Base-by-base conservation (phyloP, 176 grass and related monocot genomes). In the Ananas comosus region DNA sequence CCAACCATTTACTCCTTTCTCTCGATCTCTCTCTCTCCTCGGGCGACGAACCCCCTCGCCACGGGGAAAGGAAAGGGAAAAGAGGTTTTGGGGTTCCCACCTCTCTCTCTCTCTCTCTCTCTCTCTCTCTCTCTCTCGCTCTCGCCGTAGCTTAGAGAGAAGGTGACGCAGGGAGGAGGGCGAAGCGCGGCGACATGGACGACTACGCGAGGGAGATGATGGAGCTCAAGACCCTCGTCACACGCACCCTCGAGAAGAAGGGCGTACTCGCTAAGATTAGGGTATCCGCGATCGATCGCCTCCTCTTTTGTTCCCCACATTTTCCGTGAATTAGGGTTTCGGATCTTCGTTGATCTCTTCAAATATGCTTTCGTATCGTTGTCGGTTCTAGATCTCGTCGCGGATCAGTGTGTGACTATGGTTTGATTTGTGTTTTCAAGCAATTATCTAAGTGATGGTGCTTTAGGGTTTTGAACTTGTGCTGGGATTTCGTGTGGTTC, bases 221-320 rank as follows among this genome's bases (percentile, higher is more conserved):
- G 91, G 91, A 96, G 72, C 91, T 96, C 58, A 96, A 96, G 84
- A 96, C 87, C 49, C 91, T 96, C 48, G 91, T 96, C 84, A 96
- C 91, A 10, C 91, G 87, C 48, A 90, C 87, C 63, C 91, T 96
- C 61, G 91, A 96, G 84, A 96, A 96, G 91, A 96, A 96, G 78
- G 91, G 91, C 50, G 87, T 96, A 58, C 91, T 95, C 73, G 91
- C 87, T 24, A 95, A 95, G 83, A 92, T 92, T 75, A 88, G 89
- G 89, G 89, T 92, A 67, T 72, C 22, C 29, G 64, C 0, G 63
- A 49, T 73, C 69, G 19, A 59, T 59, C 10, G 9, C 54, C 13
- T 17, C 14, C 56, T 59, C 14, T 61, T 18, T 19, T 9, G 16
- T 61, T 10, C 14, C 13, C 21, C 13, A 1, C 13, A 1, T 27